phyloP scores from a whole-genome alignment of 2,329 filamentous ascomycete genomes.

The Xylariaceae sp. region DNA sequence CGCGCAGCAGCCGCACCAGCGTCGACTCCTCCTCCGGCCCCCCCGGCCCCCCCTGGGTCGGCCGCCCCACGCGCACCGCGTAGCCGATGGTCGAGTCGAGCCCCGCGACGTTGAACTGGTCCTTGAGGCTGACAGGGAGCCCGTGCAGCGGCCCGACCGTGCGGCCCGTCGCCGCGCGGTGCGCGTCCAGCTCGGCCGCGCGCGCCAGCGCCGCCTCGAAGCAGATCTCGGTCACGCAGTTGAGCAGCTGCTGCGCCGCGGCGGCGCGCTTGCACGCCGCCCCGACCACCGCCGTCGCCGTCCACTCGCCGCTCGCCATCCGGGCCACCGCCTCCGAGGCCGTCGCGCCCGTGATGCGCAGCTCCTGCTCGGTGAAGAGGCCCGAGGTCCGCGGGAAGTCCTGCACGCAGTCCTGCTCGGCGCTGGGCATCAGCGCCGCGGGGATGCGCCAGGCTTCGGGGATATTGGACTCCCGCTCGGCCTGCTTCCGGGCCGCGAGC shows the following conservation, averaged over 20 bases:
- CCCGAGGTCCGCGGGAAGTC: constrained; percentile 9
- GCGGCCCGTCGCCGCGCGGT: constrained; percentile 26
- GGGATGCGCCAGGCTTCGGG: constrained; percentile 7
- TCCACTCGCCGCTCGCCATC: constrained; percentile 14
- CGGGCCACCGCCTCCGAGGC: constrained; percentile 10
- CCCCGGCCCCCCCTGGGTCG: no score
- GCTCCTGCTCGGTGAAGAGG: constrained; percentile 10
- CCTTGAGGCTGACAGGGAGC: constrained; percentile 19
- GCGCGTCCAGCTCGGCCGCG: constrained; percentile 33
- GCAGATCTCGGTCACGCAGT: constrained; percentile 20
- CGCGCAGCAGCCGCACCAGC: constrained; percentile 21
- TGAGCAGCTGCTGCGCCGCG: constrained; percentile 37
- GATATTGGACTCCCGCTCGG: constrained; percentile 9
- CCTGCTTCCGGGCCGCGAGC: constrained; percentile 7
- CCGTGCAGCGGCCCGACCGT: constrained; percentile 33
- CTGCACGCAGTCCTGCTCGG: constrained; percentile 10
- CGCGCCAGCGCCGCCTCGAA: constrained; percentile 19
- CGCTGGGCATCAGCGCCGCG: constrained; percentile 3
- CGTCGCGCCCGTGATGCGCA: constrained; percentile 8
- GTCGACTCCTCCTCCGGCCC: constrained; percentile 28
- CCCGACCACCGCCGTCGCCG: constrained; percentile 17
- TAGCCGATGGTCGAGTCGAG: constrained; percentile 19
- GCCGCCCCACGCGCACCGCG: constrained; percentile 24
- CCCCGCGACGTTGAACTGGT: constrained; percentile 18
- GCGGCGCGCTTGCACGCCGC: constrained; percentile 44